phyloP scores from a whole-genome alignment of 148 eudicot genomes.

The Polygonum aviculare region DNA sequence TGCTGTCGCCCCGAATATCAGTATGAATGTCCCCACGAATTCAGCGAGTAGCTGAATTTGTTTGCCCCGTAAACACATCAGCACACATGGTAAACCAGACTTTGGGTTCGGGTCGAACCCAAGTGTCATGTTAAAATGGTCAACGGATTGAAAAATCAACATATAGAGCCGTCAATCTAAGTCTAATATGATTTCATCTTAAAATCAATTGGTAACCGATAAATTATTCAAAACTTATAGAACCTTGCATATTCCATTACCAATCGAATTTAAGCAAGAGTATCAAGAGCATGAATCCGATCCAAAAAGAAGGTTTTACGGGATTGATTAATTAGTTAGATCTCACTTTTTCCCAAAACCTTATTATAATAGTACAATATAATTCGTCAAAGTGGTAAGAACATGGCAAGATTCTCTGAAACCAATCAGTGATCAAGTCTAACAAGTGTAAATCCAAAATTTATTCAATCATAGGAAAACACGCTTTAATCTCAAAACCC shows the following conservation, averaged over 20 bases:
- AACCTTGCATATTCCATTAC: too few relatives aligned
- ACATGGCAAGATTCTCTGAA: not conserved
- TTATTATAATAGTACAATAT: too few relatives aligned
- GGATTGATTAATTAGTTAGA: not conserved
- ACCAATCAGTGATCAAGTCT: not conserved
- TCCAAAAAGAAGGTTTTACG: not conserved
- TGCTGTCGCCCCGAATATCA: slow-evolving; percentile 85
- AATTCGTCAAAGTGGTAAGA: not conserved
- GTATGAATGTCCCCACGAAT: slow-evolving; percentile 91
- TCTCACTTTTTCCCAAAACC: not conserved
- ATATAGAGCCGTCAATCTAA: too few relatives aligned
- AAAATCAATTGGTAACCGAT: too few relatives aligned
- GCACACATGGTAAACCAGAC: too few relatives aligned
- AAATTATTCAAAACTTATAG: too few relatives aligned
- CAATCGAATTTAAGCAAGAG: too few relatives aligned
- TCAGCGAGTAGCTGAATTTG: slow-evolving; percentile 70
- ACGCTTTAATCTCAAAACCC: too few relatives aligned
- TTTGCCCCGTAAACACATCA: not conserved
- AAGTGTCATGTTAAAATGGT: too few relatives aligned
- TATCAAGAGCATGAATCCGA: not conserved
- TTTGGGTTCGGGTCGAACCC: too few relatives aligned
- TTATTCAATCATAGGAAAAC: not conserved
- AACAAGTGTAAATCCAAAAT: not conserved
- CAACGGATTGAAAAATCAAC: not conserved
- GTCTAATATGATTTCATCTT: too few relatives aligned